These are phyloP conservation scores for Penicillium sp. DNA, from an alignment of 2,329 filamentous ascomycete species.

Conservation along the genomic window DNA sequence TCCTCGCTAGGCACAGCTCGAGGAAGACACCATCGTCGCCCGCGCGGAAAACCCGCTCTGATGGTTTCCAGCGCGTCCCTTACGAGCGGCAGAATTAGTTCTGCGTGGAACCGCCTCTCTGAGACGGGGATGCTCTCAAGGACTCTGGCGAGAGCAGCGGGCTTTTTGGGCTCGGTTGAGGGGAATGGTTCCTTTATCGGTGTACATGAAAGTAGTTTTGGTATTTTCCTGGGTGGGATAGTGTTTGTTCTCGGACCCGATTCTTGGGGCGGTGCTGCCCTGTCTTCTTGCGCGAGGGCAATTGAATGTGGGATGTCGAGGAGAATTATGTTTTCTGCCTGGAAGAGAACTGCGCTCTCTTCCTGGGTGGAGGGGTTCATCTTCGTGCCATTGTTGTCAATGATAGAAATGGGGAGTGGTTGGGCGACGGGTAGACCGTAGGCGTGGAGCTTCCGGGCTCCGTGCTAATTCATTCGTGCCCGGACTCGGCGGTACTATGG, in stretches of 20 bases:
- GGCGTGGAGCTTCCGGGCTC: neutral
- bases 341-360: constrained; percentile 48
- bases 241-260: neutral
- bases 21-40: constrained; percentile 35
- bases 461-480: neutral
- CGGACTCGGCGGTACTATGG: too few species aligned
- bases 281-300: constrained; percentile 51
- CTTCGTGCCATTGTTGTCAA: neutral
- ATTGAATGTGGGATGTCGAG: constrained; percentile 60
- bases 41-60: constrained; percentile 1
- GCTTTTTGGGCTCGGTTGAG: constrained; percentile 50
- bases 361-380: constrained; percentile 1
- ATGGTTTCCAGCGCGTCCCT: constrained; percentile 39
- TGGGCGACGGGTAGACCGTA: constrained; percentile 1
- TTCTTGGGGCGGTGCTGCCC: constrained; percentile 1
- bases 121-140: constrained; percentile 33
- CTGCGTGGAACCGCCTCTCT: constrained; percentile 33
- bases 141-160: constrained; percentile 42
- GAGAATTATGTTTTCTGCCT: constrained; percentile 48
- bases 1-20: constrained; percentile 15
- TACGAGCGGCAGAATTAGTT: constrained; percentile 34
- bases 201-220: constrained; percentile 44
- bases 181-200: constrained; percentile 49
- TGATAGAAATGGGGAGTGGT: neutral
- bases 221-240: neutral